Percentiles rank a stretch among this genome's conserved stretches.
Conservation (phyloP, 2,329 filamentous ascomycete genomes). For the Epichloe festucae region DNA sequence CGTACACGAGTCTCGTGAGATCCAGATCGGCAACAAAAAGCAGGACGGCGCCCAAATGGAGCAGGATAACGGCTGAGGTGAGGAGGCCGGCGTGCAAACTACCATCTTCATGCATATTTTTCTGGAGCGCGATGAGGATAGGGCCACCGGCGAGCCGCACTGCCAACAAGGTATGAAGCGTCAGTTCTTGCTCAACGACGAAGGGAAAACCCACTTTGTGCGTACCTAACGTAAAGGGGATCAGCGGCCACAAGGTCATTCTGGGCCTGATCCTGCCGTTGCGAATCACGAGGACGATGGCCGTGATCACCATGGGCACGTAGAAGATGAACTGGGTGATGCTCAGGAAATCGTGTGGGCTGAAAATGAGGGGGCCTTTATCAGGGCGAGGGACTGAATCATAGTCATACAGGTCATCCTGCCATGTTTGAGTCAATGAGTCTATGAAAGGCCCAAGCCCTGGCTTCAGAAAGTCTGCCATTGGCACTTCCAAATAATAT, state of each 20-base stretch:
- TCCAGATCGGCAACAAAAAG: constrained; percentile 15
- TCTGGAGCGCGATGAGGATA: constrained; percentile 13
- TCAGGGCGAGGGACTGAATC: too few species aligned
- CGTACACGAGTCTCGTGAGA: constrained; percentile 16
- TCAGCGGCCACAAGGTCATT: constrained; percentile 16
- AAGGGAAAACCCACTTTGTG: too few species aligned
- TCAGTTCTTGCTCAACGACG: too few species aligned
- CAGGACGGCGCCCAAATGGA: constrained; percentile 18
- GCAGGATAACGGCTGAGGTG: constrained; percentile 14
- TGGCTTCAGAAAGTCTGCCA: too few species aligned
- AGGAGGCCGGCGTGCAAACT: constrained; percentile 9
- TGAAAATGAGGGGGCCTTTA: constrained; percentile 3
- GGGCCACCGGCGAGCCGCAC: constrained; percentile 17
- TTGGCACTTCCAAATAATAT: too few species aligned
- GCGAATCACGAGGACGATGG: constrained; percentile 12
- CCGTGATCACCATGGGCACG: constrained; percentile 12
- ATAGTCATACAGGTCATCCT: too few species aligned
- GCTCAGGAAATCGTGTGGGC: constrained; percentile 12
- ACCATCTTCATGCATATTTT: constrained; percentile 1
- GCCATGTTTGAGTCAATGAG: too few species aligned
- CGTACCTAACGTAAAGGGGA: constrained; percentile 13
- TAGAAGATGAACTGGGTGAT: constrained; percentile 17
- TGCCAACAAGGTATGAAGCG: background rate
- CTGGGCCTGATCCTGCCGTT: constrained; percentile 15
- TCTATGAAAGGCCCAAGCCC: too few species aligned